Conservation (phyloP, 306 rosid genomes). For the Inga oerstediana region DNA sequence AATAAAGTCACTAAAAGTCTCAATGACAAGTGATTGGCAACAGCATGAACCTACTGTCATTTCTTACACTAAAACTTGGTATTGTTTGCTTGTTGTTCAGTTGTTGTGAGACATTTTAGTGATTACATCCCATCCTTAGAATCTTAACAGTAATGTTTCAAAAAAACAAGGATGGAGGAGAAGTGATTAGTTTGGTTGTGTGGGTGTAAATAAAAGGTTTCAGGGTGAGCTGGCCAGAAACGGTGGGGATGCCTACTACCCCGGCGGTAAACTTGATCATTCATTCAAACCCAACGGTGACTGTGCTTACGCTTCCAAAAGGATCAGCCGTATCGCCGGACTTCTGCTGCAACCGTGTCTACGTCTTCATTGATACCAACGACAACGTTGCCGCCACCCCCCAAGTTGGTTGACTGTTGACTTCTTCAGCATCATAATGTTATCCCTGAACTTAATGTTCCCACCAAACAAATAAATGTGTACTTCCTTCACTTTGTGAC, state of each 20-base stretch:
- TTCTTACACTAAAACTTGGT: too few species aligned
- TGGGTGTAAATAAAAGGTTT: not conserved
- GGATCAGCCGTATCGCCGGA: too few species aligned
- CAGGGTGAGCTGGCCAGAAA: not conserved
- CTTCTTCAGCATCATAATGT: not conserved
- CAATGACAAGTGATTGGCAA: too few species aligned
- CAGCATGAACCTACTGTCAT: not conserved
- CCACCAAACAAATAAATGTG: too few species aligned
- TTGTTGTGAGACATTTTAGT: not conserved
- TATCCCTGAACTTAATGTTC: too few species aligned
- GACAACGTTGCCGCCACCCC: not conserved
- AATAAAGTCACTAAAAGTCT: too few species aligned
- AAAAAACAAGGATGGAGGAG: not conserved
- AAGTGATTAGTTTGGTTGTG: not conserved
- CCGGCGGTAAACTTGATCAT: not conserved
- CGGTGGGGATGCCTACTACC: not conserved
- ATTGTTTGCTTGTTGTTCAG: too few species aligned
- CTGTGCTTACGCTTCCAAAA: not conserved
- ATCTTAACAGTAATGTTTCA: not conserved
- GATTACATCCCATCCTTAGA: not conserved
- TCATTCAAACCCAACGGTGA: not conserved
- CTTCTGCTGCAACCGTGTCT: slow-evolving; percentile 5
- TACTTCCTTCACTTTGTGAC: too few species aligned
- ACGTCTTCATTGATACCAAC: not conserved
- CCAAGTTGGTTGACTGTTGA: not conserved